Conservation (phyloP, 2,329 filamentous ascomycete genomes). For the Rosellinia necatrix region DNA sequence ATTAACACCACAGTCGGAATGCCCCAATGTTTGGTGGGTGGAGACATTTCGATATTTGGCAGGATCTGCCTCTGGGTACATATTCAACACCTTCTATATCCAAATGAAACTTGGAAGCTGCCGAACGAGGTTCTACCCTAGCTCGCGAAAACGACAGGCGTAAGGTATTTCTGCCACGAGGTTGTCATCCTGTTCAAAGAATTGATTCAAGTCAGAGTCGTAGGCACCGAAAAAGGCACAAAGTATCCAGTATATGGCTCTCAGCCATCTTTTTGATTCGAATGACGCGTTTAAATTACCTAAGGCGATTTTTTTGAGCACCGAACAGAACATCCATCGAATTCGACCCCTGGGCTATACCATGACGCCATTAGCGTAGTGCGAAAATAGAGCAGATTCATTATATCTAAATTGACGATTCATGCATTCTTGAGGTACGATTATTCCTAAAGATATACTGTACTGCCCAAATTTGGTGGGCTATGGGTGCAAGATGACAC, state of each 20-base stretch:
- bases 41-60: neutral
- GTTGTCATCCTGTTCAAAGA: neutral
- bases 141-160: neutral
- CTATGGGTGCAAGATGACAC: neutral
- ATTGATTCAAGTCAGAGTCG: neutral
- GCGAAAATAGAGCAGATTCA: neutral
- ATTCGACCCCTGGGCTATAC: neutral
- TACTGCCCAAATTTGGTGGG: neutral
- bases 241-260: neutral
- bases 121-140: neutral
- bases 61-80: neutral
- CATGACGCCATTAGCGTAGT: neutral
- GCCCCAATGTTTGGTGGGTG: neutral
- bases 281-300: neutral
- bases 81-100: neutral
- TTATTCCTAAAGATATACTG: neutral
- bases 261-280: neutral
- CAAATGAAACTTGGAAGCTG: neutral
- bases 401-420: neutral
- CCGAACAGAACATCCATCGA: neutral
- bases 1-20: neutral
- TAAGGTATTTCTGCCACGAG: neutral
- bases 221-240: neutral
- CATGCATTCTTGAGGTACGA: neutral
- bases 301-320: neutral